Base-by-base conservation (phyloP, 805 yeast genomes). In the Myxozyma vanderwaltii region DNA sequence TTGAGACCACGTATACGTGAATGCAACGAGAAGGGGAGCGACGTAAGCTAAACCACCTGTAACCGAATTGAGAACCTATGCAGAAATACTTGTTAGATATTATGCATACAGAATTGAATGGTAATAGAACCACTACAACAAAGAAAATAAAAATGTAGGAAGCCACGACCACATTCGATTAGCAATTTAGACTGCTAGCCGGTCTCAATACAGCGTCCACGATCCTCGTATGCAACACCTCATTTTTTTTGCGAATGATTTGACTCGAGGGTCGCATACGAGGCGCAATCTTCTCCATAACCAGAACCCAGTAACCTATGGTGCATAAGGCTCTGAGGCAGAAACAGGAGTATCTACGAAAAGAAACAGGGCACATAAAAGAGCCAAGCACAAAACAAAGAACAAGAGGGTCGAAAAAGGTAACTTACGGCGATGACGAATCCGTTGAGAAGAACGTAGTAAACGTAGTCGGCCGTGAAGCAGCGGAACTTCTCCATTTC, bases 1-100 rank as follows among this genome's bases (percentile, higher is more conserved):
- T 64, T 76, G 78, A 13, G 75, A 72, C 72, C 75, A 68, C 1
- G 78, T 75, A 61, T 74, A 75, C 3, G 72, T 62, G 52, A 76
- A 48, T 1, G 78, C 77, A 54, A 65, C 58, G 19, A 64, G 47
- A 23, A 74, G 47, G n/a, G 73, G 70, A 7, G 68, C 51, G 29
- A 71, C 58, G 58, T 63, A 73, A 23, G 63, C 63, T 26, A 61
- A 45, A 15, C 68, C 69, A 12, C 64, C 66, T 13, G 63, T 27
- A 29, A 66, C 46, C n/a, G 45, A 36, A 45, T 59, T 67, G 29
- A 59, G 38, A 17, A 43, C 38, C 64, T 54, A 35, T 13, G 51
- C 4, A 4, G 6, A n/a, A 26, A 15, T 12, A 12, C 17, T 27
- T 5, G 5, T 38, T 26, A 17, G 21, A 27, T 33, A 36, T 21